Conservation (phyloP, 495 filamentous ascomycete species). For the Tuber microsphaerosporum region DNA sequence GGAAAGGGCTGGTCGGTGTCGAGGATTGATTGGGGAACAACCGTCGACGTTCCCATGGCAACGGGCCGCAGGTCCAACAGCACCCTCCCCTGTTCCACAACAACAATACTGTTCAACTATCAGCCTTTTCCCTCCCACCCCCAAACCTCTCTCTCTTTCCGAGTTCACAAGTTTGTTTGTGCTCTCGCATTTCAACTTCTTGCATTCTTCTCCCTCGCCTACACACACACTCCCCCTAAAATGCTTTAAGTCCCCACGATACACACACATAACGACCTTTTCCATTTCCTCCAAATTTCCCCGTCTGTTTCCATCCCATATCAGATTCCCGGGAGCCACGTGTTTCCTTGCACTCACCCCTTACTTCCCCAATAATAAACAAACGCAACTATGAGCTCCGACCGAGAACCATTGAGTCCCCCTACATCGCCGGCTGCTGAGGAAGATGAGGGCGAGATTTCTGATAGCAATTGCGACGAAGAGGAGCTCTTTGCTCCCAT, state of each 20-base stretch:
- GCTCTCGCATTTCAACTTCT: background rate
- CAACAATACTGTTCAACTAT: background rate
- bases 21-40: background rate
- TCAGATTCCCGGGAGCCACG: background rate
- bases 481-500: conserved; percentile 22
- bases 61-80: background rate
- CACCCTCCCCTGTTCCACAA: background rate
- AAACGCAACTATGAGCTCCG: conserved; percentile 21
- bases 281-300: background rate
- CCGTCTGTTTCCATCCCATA: background rate
- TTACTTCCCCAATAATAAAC: conserved; percentile 11
- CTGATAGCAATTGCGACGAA: conserved; percentile 20
- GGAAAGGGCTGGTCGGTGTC: background rate
- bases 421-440: conserved; percentile 21
- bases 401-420: conserved; percentile 28
- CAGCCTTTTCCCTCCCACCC: background rate
- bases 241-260: background rate
- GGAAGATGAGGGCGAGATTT: conserved; percentile 20
- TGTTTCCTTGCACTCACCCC: background rate
- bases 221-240: background rate
- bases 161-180: background rate
- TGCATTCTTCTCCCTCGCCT: background rate
- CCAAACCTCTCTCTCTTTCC: background rate
- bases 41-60: background rate
- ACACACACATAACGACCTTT: background rate